Percentiles rank a stretch among this genome's conserved stretches.
phyloP scores from a whole-genome alignment of 306 rosid genomes.

The Malus orientalis region DNA sequence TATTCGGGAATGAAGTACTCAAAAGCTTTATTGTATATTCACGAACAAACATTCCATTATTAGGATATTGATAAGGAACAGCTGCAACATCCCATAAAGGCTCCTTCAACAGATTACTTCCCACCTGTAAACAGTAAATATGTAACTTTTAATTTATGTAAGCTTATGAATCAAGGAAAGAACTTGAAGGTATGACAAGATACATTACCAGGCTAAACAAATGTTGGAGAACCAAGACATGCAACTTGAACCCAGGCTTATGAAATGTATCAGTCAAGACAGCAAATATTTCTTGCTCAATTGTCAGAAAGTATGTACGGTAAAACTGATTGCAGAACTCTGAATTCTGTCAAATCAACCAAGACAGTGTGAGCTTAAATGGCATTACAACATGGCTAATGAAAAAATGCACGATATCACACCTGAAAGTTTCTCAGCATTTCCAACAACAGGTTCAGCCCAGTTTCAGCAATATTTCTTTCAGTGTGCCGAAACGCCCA shows the following conservation, averaged over 20 bases:
- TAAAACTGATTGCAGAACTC: slow-evolving; percentile 96
- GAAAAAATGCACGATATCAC: not conserved
- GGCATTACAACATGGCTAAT: not conserved
- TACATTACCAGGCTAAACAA: slow-evolving; percentile 72
- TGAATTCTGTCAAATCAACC: slow-evolving; percentile 45
- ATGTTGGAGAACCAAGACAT: slow-evolving; percentile 95
- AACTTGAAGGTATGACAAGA: not conserved
- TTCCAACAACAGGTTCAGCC: slow-evolving; percentile 68
- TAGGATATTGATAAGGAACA: slow-evolving; percentile 52
- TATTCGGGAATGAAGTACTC: slow-evolving; percentile 90
- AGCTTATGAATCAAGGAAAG: not conserved
- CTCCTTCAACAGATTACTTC: slow-evolving; percentile 73
- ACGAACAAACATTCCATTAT: slow-evolving; percentile 64
- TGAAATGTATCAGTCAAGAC: slow-evolving; percentile 94
- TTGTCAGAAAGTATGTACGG: slow-evolving; percentile 63
- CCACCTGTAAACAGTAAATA: slow-evolving; percentile 43
- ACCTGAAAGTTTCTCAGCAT: slow-evolving; percentile 93
- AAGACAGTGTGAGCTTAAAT: slow-evolving; percentile 1
- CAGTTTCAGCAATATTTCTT: slow-evolving; percentile 95
- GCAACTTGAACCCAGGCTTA: slow-evolving; percentile 97
- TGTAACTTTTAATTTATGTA: not conserved
- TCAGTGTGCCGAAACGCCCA: slow-evolving; percentile 99
- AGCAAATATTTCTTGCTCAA: slow-evolving; percentile 90
- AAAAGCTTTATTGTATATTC: slow-evolving; percentile 87
- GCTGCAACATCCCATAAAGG: slow-evolving; percentile 82